Conservation (phyloP, 148 eudicot genomes). For the Rhododendron ferrugineum region DNA sequence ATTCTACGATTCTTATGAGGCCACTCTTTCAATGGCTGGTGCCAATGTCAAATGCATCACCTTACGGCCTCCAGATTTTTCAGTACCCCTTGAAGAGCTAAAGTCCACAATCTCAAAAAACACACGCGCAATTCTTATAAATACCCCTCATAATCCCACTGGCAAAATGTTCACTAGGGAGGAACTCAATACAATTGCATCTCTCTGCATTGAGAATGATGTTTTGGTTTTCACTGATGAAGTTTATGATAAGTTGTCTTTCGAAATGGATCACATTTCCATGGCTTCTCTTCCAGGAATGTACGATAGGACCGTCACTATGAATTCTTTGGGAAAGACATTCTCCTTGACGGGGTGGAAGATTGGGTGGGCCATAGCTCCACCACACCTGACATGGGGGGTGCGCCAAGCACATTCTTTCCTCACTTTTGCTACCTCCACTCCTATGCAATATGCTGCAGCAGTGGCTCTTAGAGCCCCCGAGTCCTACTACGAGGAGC, state of each 20-base stretch:
- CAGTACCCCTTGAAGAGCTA: constrained; percentile 75
- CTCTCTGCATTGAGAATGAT: constrained; percentile 78
- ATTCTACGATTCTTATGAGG: constrained; percentile 92
- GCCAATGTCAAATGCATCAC: constrained; percentile 75
- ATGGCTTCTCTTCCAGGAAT: constrained; percentile 95
- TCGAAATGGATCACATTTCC: constrained; percentile 96
- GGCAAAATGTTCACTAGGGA: constrained; percentile 90
- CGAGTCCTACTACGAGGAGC: constrained; percentile 66
- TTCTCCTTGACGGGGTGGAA: constrained; percentile 98
- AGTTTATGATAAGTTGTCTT: constrained; percentile 89
- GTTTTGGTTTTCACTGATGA: constrained; percentile 88
- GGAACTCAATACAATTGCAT: constrained; percentile 75
- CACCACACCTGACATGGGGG: constrained; percentile 88
- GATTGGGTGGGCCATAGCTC: constrained; percentile 99
- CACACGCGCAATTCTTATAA: constrained; percentile 84
- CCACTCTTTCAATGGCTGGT: constrained; percentile 98
- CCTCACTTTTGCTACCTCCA: constrained; percentile 90
- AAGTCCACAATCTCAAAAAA: constrained; percentile 57
- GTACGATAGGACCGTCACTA: constrained; percentile 85
- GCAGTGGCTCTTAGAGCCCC: constrained; percentile 79
- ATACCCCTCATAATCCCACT: constrained; percentile 95
- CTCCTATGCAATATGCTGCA: constrained; percentile 94
- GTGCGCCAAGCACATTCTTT: constrained; percentile 87
- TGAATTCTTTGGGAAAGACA: constrained; percentile 93
- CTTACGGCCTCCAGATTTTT: constrained; percentile 70